A percentile compares a stretch with the other conserved stretches of the same genome.
These are phyloP conservation scores for Aspergillus transmontanensis DNA, from an alignment of 2,329 filamentous ascomycete species.

Conservation along the genomic window DNA sequence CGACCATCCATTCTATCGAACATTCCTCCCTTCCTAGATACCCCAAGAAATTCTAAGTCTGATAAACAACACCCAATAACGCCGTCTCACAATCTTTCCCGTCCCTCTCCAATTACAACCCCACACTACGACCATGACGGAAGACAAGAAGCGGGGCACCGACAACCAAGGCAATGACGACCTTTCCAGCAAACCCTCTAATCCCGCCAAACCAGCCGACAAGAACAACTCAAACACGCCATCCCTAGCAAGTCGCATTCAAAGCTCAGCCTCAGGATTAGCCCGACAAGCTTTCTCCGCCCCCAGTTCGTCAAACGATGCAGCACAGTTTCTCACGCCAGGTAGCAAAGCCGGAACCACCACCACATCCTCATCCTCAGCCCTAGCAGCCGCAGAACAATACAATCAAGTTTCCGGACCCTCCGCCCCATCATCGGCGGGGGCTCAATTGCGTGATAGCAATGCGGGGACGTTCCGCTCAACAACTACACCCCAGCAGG, in stretches of 20 bases:
- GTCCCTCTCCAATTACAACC: not conserved
- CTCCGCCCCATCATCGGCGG: constrained; percentile 12
- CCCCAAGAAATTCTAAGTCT: not conserved
- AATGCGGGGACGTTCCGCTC: constrained; percentile 28
- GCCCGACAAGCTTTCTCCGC: constrained; percentile 34
- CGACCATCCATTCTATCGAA: not conserved
- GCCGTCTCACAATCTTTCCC: not conserved
- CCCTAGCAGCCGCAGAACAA: constrained; percentile 22
- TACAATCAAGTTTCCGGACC: constrained; percentile 14
- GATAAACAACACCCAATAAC: not conserved
- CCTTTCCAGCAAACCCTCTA: constrained; percentile 11
- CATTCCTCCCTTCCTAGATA: not conserved
- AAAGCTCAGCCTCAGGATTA: constrained; percentile 40
- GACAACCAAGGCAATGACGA: constrained; percentile 9
- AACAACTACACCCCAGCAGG: constrained; percentile 9
- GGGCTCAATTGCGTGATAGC: not conserved
- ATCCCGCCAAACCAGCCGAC: constrained; percentile 9
- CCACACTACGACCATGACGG: constrained; percentile 15
- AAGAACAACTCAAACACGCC: constrained; percentile 17
- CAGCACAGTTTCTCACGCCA: constrained; percentile 24
- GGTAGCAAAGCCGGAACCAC: constrained; percentile 25
- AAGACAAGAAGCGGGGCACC: constrained; percentile 26
- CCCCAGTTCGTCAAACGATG: constrained; percentile 23
- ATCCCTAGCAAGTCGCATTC: constrained; percentile 31
- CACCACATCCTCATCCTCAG: constrained; percentile 16